A percentile compares a stretch with the other conserved stretches of the same genome.
These are phyloP conservation scores for Taphrina communis DNA, from an alignment of 1,139 yeast genomes.

Conservation along the genomic window DNA sequence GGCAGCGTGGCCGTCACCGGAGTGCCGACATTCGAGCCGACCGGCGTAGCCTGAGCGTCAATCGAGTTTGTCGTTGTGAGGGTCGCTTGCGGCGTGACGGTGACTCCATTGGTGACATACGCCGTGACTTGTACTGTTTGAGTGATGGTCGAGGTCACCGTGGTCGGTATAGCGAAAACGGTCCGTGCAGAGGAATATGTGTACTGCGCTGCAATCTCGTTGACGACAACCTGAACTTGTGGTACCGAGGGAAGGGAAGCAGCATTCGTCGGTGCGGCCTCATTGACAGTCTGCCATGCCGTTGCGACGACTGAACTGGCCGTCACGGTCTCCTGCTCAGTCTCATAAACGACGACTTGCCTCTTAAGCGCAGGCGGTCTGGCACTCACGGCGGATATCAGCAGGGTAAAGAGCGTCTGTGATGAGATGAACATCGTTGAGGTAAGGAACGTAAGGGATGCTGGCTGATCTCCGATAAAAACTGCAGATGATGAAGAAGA, in stretches of 20 bases:
- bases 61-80: constrained; percentile 29
- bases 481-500: not conserved
- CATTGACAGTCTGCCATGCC: constrained; percentile 12
- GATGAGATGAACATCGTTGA: constrained; percentile 24
- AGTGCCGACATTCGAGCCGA: constrained; percentile 21
- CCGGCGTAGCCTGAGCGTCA: constrained; percentile 29
- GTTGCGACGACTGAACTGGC: not conserved
- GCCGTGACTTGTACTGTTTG: constrained; percentile 13
- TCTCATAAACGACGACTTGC: constrained; percentile 13
- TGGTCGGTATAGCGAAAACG: constrained; percentile 33
- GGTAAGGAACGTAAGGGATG: constrained; percentile 12
- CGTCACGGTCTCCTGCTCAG: constrained; percentile 5
- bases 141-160: constrained; percentile 14
- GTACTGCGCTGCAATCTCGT: constrained; percentile 30
- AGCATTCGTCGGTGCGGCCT: constrained; percentile 1
- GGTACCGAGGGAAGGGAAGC: not conserved
- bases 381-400: constrained; percentile 7
- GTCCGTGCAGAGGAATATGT: constrained; percentile 33
- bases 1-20: constrained; percentile 36
- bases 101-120: constrained; percentile 13
- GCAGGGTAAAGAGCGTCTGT: constrained; percentile 17
- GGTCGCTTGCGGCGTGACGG: constrained; percentile 19
- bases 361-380: constrained; percentile 1
- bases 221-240: constrained; percentile 30
- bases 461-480: not conserved